phyloP scores from a whole-genome alignment of 2,329 filamentous ascomycete species.

The Phialophora expanda region DNA sequence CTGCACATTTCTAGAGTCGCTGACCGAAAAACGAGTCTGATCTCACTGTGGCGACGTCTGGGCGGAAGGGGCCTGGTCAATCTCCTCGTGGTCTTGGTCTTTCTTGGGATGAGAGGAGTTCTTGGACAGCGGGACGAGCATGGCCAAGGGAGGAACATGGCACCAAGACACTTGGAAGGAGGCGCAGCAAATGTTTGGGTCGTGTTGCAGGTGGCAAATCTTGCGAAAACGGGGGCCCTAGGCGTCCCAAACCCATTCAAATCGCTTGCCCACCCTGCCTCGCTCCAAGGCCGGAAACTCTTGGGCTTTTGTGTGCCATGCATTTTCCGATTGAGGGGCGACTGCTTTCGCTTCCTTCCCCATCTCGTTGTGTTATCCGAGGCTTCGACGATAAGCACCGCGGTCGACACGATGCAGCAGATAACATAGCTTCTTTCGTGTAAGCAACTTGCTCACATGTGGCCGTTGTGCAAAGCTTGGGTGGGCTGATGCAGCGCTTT shows the following conservation, averaged over 20 bases:
- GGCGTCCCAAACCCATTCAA: background rate
- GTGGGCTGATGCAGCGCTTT: background rate
- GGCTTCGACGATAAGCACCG: slow-evolving; percentile 13
- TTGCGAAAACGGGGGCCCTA: background rate
- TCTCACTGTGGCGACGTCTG: background rate
- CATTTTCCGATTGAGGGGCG: slow-evolving; percentile 7
- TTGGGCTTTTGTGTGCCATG: slow-evolving; percentile 16
- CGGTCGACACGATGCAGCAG: background rate
- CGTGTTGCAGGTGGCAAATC: slow-evolving; percentile 10
- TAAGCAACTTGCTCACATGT: background rate
- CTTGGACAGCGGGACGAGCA: slow-evolving; percentile 30
- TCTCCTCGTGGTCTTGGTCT: slow-evolving; percentile 24
- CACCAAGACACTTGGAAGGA: slow-evolving; percentile 12
- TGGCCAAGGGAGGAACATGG: slow-evolving; percentile 6
- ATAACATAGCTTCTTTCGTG: slow-evolving; percentile 13
- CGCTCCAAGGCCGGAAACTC: slow-evolving; percentile 22
- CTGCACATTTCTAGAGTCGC: background rate
- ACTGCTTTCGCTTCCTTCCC: background rate
- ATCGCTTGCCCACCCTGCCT: slow-evolving; percentile 2
- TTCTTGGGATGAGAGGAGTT: slow-evolving; percentile 31
- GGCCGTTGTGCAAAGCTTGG: background rate
- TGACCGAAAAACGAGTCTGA: background rate
- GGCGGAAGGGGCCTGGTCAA: background rate
- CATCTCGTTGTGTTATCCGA: background rate
- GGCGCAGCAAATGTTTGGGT: slow-evolving; percentile 18